phyloP scores from a whole-genome alignment of 768 basidiomycete genomes.

The Lactarius quietus region DNA sequence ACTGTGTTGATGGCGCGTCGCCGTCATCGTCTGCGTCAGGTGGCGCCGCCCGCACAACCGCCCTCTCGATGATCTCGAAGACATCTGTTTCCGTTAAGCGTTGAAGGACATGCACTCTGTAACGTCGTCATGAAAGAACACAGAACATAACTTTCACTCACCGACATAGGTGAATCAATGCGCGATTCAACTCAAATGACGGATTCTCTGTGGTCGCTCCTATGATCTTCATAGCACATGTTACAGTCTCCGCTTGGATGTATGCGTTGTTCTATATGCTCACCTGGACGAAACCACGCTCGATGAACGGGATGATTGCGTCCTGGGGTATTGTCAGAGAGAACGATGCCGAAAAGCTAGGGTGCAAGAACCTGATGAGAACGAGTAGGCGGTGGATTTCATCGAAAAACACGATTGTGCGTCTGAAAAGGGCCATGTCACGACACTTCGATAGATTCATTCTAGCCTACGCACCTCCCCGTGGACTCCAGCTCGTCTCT shows the following conservation, averaged over 20 bases:
- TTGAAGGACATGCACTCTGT: constrained; percentile 70
- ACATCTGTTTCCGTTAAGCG: constrained; percentile 64
- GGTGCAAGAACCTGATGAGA: constrained; percentile 51
- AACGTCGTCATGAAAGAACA: background rate
- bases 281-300: constrained; percentile 71
- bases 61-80: constrained; percentile 52
- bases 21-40: constrained; percentile 28
- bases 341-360: background rate
- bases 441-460: background rate
- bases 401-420: constrained; percentile 76
- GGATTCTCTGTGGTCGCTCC: constrained; percentile 91
- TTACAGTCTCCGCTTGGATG: constrained; percentile 3
- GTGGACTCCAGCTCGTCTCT: constrained; percentile 59
- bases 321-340: constrained; percentile 45
- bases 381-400: constrained; percentile 82
- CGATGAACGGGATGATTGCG: constrained; percentile 76
- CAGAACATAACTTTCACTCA: constrained; percentile 33
- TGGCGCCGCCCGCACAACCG: constrained; percentile 36
- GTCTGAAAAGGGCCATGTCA: constrained; percentile 38
- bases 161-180: constrained; percentile 75
- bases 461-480: constrained; percentile 45
- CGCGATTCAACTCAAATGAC: constrained; percentile 74
- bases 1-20: constrained; percentile 27
- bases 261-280: constrained; percentile 6
- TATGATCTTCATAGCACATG: constrained; percentile 45